Evolutionary conservation across 148 eudicot species (phyloP).

Genomic region (Silene uniflora): DNA sequence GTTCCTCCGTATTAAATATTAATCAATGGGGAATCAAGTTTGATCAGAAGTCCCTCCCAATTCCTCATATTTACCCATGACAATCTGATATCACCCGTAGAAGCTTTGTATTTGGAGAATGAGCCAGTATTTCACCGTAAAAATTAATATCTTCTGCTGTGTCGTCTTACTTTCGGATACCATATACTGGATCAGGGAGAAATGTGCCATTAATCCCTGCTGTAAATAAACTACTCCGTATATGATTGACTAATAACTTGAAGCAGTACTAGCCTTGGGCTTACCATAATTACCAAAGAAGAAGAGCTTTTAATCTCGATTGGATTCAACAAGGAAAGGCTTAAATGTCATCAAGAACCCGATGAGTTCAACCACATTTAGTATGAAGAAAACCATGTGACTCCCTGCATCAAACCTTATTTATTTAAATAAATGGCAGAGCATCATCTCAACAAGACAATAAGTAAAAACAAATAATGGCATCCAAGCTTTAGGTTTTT

Average conservation of each 20-base stretch:
- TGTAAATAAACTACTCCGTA: background rate
- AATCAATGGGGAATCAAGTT: background rate
- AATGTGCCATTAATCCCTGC: background rate
- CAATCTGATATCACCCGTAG: background rate
- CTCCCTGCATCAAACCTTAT: too few relatives aligned
- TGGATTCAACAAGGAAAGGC: conserved; percentile 36
- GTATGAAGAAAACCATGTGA: conserved; percentile 48
- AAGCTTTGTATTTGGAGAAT: background rate
- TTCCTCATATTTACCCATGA: background rate
- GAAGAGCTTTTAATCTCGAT: background rate
- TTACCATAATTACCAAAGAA: background rate
- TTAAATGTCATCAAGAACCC: conserved; percentile 42
- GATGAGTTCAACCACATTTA: conserved; percentile 37
- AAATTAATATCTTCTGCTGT: background rate
- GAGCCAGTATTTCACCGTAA: background rate
- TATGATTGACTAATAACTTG: background rate
- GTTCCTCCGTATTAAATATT: too few relatives aligned
- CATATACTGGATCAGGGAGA: background rate
- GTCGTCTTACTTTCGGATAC: background rate
- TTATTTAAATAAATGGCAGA: too few relatives aligned
- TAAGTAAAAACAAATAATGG: background rate
- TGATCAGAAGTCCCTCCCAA: background rate
- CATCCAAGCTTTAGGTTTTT: background rate
- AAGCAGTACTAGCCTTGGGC: background rate
- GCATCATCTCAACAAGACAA: background rate